Base-by-base conservation (phyloP, 2,329 filamentous ascomycete species). In the Fusarium papillatum region DNA sequence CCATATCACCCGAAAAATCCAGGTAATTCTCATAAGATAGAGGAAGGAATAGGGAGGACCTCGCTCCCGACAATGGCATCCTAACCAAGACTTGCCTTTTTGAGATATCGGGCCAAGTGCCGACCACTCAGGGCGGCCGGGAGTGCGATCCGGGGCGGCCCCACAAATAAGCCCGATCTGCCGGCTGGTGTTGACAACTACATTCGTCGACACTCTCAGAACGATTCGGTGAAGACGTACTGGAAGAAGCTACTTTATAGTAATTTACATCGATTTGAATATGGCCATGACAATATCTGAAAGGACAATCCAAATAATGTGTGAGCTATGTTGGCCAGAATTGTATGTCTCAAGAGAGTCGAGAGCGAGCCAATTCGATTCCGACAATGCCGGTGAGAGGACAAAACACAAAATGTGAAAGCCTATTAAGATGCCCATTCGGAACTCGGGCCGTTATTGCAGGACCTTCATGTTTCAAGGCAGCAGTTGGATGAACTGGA, bases 121-220 rank as follows among this genome's bases (percentile, higher is more conserved):
- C 53, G 53, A 50, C 74, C 69, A 77, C 41, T 76, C 48, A 73
- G 41, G 69, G 46, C 16, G 34, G 43, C 38, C 62, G 75, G 69
- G 69, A 29, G 38, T 39, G 41, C 62, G 55, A 63, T 68, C 69
- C 59, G 55, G 36, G 38, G 48, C 69, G 36, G 69, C 69, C 61
- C 69, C 74, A 73, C 66, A 70, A 19, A 46, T 60, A 55, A 36
- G 60, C 26, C 55, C 60, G 60, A 65, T 41, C 63, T 62, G 7
- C 60, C 57, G 70, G 38, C 19, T 31, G 16, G 36, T 50, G 39
- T 34, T 57, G 9, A 36, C 31, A 8, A 63, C 59, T 14, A 62
- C 63, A 14, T 66, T 9, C 8, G 22, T 22, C 26, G 17, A 60
- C 2, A 26, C 11, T 55, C 11, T 34, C 0, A 22, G 29, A 22